phyloP scores from a whole-genome alignment of 768 basidiomycete species.

The Coprinopsis strossmayeri region DNA sequence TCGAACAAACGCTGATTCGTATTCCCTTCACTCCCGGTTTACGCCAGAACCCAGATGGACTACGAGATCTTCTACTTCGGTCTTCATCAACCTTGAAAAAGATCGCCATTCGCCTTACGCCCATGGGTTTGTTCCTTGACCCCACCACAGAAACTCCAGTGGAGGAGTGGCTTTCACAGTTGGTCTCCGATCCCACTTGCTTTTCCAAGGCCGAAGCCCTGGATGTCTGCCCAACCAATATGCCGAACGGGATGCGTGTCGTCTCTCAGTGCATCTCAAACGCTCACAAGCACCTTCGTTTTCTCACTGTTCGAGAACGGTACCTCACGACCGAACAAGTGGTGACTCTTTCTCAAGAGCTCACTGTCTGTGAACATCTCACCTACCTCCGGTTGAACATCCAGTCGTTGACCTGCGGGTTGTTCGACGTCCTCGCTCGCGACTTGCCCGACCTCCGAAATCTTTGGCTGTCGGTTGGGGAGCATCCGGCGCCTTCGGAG shows the following conservation, averaged over 20 bases:
- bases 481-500: conserved; percentile 8
- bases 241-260: conserved; percentile 25
- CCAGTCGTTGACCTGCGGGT: conserved; percentile 21
- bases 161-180: conserved; percentile 26
- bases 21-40: conserved; percentile 35
- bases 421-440: conserved; percentile 28
- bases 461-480: conserved; percentile 25
- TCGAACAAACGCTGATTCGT: conserved; percentile 28
- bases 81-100: conserved; percentile 25
- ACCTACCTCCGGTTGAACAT: conserved; percentile 28
- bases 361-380: conserved; percentile 20
- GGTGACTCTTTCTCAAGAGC: conserved; percentile 17
- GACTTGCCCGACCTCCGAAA: conserved; percentile 25
- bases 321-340: conserved; percentile 30
- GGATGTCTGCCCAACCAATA: conserved; percentile 36
- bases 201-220: conserved; percentile 27
- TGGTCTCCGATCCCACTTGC: conserved; percentile 19
- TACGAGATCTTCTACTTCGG: conserved; percentile 25
- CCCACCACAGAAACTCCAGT: conserved; percentile 25
- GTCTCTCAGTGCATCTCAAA: conserved; percentile 25
- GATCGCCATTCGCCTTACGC: conserved; percentile 34
- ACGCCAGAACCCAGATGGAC: conserved; percentile 25
- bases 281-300: conserved; percentile 25
- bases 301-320: conserved; percentile 32
- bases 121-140: conserved; percentile 23